Percentiles rank a stretch among this genome's conserved stretches.
phyloP scores from a whole-genome alignment of 202 grass and related monocot species.

The Carex arenaria region DNA sequence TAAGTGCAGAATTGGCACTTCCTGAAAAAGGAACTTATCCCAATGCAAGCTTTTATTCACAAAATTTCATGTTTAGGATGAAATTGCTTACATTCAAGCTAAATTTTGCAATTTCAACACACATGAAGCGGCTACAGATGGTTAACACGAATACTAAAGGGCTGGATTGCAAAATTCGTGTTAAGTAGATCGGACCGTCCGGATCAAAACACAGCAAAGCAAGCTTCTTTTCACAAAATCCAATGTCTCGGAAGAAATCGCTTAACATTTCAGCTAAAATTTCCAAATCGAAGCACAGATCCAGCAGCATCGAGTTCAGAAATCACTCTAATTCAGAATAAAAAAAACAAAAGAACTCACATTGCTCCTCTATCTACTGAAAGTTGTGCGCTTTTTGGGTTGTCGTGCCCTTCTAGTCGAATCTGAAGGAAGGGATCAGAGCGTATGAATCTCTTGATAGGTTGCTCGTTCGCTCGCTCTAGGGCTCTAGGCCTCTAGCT shows the following conservation, averaged over 20 bases:
- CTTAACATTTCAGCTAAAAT: background rate
- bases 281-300: slow-evolving; percentile 8
- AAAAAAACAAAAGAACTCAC: background rate
- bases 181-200: no score
- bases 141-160: no score
- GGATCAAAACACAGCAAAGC: background rate
- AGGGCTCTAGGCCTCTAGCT: background rate
- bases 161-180: no score
- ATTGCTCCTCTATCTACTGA: background rate
- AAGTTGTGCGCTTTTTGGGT: background rate
- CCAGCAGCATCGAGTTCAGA: slow-evolving; percentile 1
- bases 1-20: background rate
- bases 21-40: background rate
- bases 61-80: background rate
- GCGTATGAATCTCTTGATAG: background rate
- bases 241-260: background rate
- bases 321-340: background rate
- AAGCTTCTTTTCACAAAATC: background rate
- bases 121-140: background rate
- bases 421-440: slow-evolving; percentile 1
- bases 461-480: slow-evolving; percentile 3
- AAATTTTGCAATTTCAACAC: background rate
- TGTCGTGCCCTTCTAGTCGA: background rate
- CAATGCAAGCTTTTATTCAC: background rate
- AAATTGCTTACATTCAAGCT: background rate